Evolutionary conservation across 2,329 filamentous ascomycete genomes (phyloP).

Genomic region (Rhinocladiella mackenziei): DNA sequence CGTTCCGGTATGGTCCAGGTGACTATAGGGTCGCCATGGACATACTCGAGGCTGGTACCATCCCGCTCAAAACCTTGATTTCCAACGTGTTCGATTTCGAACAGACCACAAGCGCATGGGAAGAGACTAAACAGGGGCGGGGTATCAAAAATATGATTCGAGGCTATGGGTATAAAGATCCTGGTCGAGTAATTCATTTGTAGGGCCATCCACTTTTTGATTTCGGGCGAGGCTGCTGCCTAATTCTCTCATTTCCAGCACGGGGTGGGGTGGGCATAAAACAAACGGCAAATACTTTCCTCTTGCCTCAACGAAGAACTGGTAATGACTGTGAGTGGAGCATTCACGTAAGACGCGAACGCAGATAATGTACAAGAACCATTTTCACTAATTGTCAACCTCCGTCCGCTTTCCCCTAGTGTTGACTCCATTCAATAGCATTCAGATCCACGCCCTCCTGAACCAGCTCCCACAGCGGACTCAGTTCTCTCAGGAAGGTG

Average conservation of each 20-base stretch:
- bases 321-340: neutral
- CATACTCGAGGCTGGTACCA: constrained; percentile 33
- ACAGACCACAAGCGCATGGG: constrained; percentile 36
- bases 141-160: constrained; percentile 31
- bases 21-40: constrained; percentile 39
- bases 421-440: constrained; percentile 97
- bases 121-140: constrained; percentile 29
- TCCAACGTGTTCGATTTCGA: constrained; percentile 36
- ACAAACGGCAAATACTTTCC: too few species aligned
- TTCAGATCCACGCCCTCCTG: constrained; percentile 94
- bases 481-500: constrained; percentile 87
- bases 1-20: constrained; percentile 35
- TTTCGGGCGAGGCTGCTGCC: too few species aligned
- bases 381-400: neutral
- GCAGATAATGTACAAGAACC: constrained; percentile 10
- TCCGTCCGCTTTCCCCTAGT: constrained; percentile 51
- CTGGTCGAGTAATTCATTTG: constrained; percentile 14
- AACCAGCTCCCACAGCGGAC: constrained; percentile 94
- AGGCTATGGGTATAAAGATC: constrained; percentile 25
- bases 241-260: too few species aligned
- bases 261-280: too few species aligned
- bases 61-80: constrained; percentile 35
- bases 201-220: too few species aligned
- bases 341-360: neutral
- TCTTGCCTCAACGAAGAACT: neutral